A percentile compares a stretch with the other conserved stretches of the same genome.
Evolutionary conservation across 192 early-diverging fungal genomes (phyloP).

Genomic region (Chytriomyces confervae): DNA sequence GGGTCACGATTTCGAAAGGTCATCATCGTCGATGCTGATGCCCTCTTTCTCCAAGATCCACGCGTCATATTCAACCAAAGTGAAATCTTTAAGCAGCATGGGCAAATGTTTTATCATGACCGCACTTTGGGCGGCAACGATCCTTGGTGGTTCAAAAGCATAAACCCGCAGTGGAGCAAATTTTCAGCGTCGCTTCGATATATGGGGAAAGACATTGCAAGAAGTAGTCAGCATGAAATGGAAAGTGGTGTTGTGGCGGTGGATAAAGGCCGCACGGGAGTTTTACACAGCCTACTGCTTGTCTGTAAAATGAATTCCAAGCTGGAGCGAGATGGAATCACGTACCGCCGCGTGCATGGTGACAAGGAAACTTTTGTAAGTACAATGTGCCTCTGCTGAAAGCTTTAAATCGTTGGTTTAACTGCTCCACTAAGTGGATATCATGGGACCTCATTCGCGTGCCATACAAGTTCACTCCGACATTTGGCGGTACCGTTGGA

Average conservation of each 20-base stretch:
- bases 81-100: slow-evolving; percentile 51
- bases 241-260: slow-evolving; percentile 71
- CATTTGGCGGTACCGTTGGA: slow-evolving; percentile 62
- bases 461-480: slow-evolving; percentile 60
- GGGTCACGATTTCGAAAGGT: slow-evolving; percentile 63
- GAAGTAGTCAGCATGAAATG: slow-evolving; percentile 56
- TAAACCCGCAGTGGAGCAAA: background rate
- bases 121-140: slow-evolving; percentile 49
- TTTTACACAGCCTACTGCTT: slow-evolving; percentile 57
- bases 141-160: slow-evolving; percentile 48
- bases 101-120: slow-evolving; percentile 66
- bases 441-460: slow-evolving; percentile 66
- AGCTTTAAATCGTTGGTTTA: slow-evolving; percentile 37
- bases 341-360: slow-evolving; percentile 22
- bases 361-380: background rate
- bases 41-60: slow-evolving; percentile 66
- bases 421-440: slow-evolving; percentile 40
- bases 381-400: slow-evolving; percentile 28
- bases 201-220: background rate
- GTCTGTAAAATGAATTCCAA: slow-evolving; percentile 59
- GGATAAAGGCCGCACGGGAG: slow-evolving; percentile 53
- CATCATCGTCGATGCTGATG: slow-evolving; percentile 76
- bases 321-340: slow-evolving; percentile 14
- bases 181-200: background rate
- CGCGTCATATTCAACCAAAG: slow-evolving; percentile 49